Evolutionary conservation across 768 basidiomycete species (phyloP), one percentile per base, ranked within the genome.

Genomic region (Auriculariales sp.): DNA sequence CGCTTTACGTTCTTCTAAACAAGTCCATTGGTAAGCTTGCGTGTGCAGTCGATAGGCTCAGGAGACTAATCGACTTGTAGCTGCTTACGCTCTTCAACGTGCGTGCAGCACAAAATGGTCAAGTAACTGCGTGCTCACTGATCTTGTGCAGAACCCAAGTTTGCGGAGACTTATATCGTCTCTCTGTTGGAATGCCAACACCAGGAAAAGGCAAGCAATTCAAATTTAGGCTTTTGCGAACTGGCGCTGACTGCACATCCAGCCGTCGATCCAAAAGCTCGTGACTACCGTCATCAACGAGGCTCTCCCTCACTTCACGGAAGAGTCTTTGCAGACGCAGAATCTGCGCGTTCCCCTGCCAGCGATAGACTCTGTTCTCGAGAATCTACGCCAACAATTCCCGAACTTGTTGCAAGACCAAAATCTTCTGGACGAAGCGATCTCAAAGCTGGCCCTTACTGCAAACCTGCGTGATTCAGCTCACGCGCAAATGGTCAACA

Each of bases 181-280:
- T 68, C 80, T 3, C 63, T 89, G 49, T 66, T 89, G 10, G 78
- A 80, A 55, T 84, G 82, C 53, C 86, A 89, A 58, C 81, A 83
- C 50, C 85, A 91, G 58, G 88, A 90, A 60, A 91, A 91, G 74
- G 87, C 81, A 56, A 25, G 56, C 25, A 34, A 28, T 49, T 28
- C 50, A 19, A 6, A 32, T 34, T 1, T n/a, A 22, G n/a, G 15
- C 15, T 14, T 46, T 4, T n/a, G 19, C 11, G 25, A 32, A 36
- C 15, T 15, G 4, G 19, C 19, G 47, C 15, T 19, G 32, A 39
- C 51, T 47, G 25, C 36, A 19, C 48, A 29, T 32, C 5, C 53
- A 86, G 83, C 82, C 81, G 14, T 85, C 83, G 3, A 73, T 88
- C 32, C 84, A 88, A 62, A 80, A 83, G 59, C 66, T 88, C 4